These are phyloP conservation scores for Vitellaria paradoxa DNA, from an alignment of 179 eudicot genomes.

Conservation along the genomic window DNA sequence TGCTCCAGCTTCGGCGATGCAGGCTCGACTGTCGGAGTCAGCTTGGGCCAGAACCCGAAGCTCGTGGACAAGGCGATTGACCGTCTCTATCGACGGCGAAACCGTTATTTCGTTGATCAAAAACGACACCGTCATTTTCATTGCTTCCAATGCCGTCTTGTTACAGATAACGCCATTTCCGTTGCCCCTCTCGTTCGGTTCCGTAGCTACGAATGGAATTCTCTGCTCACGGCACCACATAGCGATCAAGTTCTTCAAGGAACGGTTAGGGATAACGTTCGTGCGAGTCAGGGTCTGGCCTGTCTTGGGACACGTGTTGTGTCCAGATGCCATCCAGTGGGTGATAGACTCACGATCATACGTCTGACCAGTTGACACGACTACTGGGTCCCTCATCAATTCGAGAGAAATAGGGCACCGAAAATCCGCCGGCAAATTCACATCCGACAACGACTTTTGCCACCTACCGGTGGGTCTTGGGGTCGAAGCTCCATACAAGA, in stretches of 20 bases:
- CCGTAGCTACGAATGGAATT: slow-evolving; percentile 54
- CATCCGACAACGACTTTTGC: slow-evolving; percentile 39
- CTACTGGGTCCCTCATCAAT: slow-evolving; percentile 82
- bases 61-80: slow-evolving; percentile 67
- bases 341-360: slow-evolving; percentile 68
- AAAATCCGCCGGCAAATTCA: slow-evolving; percentile 65
- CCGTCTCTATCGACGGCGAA: slow-evolving; percentile 25
- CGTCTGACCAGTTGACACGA: slow-evolving; percentile 84
- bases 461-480: slow-evolving; percentile 29
- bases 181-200: slow-evolving; percentile 28
- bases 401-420: slow-evolving; percentile 85
- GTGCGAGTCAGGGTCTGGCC: slow-evolving; percentile 64
- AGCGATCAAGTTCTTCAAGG: slow-evolving; percentile 70
- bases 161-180: slow-evolving; percentile 30
- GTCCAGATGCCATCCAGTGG: slow-evolving; percentile 86
- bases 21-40: slow-evolving; percentile 62
- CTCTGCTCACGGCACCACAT: slow-evolving; percentile 85
- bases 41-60: slow-evolving; percentile 73
- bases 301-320: slow-evolving; percentile 84
- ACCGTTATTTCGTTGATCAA: slow-evolving; percentile 42
- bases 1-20: slow-evolving; percentile 79
- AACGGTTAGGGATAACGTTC: slow-evolving; percentile 59
- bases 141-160: slow-evolving; percentile 78
- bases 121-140: slow-evolving; percentile 78
- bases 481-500: slow-evolving; percentile 58